phyloP scores from a whole-genome alignment of 257 asterid species.

The Ballota nigra region DNA sequence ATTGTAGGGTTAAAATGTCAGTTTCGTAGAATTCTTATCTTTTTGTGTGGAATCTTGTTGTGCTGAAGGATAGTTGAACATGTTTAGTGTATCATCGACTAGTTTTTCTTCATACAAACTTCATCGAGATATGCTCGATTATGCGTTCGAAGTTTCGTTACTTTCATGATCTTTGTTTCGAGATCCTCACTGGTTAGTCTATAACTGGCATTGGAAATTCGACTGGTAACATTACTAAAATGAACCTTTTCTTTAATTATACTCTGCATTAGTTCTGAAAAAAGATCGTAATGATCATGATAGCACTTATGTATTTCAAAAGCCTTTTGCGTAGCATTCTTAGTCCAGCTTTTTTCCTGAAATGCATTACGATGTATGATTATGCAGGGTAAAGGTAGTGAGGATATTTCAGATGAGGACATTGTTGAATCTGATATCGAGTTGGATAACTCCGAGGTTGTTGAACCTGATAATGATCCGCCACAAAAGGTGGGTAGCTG shows the following conservation, averaged over 20 bases:
- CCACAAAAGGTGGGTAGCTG: slow-evolving; percentile 52
- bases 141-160: neutral
- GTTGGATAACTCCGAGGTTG: slow-evolving; percentile 54
- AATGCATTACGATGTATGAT: neutral
- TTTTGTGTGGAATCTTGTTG: neutral
- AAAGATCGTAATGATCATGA: neutral
- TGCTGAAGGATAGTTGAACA: neutral
- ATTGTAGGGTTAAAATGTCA: neutral
- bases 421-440: slow-evolving; percentile 79
- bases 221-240: neutral
- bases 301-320: neutral
- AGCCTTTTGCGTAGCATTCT: too few relatives aligned
- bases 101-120: neutral
- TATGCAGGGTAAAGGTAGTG: slow-evolving; percentile 42
- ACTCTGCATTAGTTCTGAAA: neutral
- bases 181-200: neutral
- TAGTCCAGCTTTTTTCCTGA: too few relatives aligned
- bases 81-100: neutral
- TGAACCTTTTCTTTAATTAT: neutral
- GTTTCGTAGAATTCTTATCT: neutral
- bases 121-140: neutral
- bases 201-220: neutral
- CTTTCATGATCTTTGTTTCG: neutral
- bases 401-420: slow-evolving; percentile 37
- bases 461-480: slow-evolving; percentile 69